Conservation (phyloP, 2,329 filamentous ascomycete genomes). For the Alternaria solani region DNA sequence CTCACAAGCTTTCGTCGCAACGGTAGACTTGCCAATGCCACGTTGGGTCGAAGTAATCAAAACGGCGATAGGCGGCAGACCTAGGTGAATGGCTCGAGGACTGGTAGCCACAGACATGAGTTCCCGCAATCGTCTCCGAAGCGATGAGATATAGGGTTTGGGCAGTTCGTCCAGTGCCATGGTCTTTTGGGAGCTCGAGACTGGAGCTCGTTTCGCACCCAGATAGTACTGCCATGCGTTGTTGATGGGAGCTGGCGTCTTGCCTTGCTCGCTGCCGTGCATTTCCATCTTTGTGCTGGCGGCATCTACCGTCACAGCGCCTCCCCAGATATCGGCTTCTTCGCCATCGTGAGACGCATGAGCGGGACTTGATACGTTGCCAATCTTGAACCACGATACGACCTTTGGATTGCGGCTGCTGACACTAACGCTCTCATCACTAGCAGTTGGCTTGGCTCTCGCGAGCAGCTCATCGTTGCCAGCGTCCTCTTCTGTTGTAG, state of each 20-base stretch:
- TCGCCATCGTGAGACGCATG: conserved; percentile 66
- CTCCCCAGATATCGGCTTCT: conserved; percentile 80
- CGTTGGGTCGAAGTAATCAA: conserved; percentile 90
- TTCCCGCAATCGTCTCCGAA: conserved; percentile 75
- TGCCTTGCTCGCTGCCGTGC: conserved; percentile 84
- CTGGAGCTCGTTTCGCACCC: conserved; percentile 73
- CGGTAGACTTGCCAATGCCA: conserved; percentile 88
- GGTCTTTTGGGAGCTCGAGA: conserved; percentile 65
- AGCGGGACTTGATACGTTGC: conserved; percentile 62
- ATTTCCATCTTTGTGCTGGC: conserved; percentile 88
- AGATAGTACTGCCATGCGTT: conserved; percentile 93
- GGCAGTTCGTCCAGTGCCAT: conserved; percentile 53
- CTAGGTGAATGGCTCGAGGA: conserved; percentile 82
- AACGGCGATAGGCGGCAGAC: conserved; percentile 87
- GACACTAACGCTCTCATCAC: conserved; percentile 22
- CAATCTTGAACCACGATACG: conserved; percentile 93
- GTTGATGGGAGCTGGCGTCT: conserved; percentile 76
- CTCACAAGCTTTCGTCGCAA: conserved; percentile 78
- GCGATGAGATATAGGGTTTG: conserved; percentile 54
- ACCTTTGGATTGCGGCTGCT: conserved; percentile 38
- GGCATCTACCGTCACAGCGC: conserved; percentile 85
- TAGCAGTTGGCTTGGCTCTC: conserved; percentile 51
- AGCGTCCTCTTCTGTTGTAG: conserved; percentile 74
- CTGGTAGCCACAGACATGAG: conserved; percentile 89
- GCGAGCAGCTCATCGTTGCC: conserved; percentile 62